These are phyloP conservation scores for Botryosphaeria dothidea DNA, from an alignment of 2,329 filamentous ascomycete species.

Conservation along the genomic window DNA sequence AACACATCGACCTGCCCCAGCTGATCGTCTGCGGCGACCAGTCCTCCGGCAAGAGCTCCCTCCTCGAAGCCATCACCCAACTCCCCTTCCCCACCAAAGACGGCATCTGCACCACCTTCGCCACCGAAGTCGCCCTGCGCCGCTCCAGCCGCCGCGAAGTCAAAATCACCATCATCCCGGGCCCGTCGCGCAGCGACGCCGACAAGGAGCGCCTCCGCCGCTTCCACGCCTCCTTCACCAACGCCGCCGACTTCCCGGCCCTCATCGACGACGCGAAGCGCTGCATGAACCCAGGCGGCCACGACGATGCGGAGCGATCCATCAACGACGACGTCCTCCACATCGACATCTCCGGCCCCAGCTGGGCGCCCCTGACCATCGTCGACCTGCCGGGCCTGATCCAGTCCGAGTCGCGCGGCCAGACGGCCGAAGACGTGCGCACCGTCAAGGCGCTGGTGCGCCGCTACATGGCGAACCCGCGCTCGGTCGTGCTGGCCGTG, in stretches of 20 bases:
- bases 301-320: slow-evolving; percentile 15
- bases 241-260: slow-evolving; percentile 41
- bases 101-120: slow-evolving; percentile 60
- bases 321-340: slow-evolving; percentile 31
- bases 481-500: slow-evolving; percentile 61
- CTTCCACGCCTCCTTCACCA: slow-evolving; percentile 33
- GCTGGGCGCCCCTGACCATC: slow-evolving; percentile 32
- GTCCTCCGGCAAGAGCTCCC: slow-evolving; percentile 64
- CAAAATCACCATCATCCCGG: slow-evolving; percentile 44
- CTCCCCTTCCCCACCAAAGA: slow-evolving; percentile 61
- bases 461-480: slow-evolving; percentile 57
- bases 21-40: slow-evolving; percentile 63
- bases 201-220: slow-evolving; percentile 32
- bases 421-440: slow-evolving; percentile 35
- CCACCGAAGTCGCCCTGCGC: slow-evolving; percentile 60
- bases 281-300: slow-evolving; percentile 53
- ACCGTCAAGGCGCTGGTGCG: slow-evolving; percentile 40
- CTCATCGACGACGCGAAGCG: slow-evolving; percentile 55
- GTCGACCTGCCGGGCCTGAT: slow-evolving; percentile 44
- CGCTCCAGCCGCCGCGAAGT: slow-evolving; percentile 39
- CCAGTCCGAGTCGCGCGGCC: slow-evolving; percentile 30
- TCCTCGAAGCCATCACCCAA: slow-evolving; percentile 63
- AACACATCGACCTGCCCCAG: slow-evolving; percentile 52
- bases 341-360: slow-evolving; percentile 28
- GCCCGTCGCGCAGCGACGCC: slow-evolving; percentile 23